Evolutionary conservation across 371 early-diverging fungal genomes (phyloP).

Genomic region (Circinella minor): DNA sequence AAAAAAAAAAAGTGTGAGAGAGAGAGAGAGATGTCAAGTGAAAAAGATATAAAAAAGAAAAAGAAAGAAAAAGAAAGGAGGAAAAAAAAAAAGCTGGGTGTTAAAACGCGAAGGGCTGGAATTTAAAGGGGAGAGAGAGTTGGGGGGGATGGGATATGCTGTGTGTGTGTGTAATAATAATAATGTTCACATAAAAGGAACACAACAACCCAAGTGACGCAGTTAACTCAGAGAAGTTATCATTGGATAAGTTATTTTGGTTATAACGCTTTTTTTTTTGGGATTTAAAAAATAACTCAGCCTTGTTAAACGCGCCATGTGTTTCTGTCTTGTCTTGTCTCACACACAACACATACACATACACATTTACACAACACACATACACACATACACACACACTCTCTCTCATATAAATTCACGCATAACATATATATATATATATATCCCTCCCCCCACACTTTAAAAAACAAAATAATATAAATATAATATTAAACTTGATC

Average conservation of each 20-base stretch:
- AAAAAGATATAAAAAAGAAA: not conserved
- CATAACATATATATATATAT: no score
- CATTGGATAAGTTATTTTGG: conserved; percentile 15
- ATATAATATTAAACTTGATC: no score
- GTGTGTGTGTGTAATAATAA: no score
- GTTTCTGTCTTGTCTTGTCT: not conserved
- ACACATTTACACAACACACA: no score
- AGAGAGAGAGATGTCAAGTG: conserved; percentile 18
- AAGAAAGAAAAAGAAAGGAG: conserved; percentile 25
- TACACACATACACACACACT: no score
- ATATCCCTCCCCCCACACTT: no score
- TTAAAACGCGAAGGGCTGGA: conserved; percentile 23
- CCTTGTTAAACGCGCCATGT: not conserved
- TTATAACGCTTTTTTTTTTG: not conserved
- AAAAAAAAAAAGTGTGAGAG: not conserved
- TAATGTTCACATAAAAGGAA: no score
- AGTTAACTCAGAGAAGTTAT: conserved; percentile 10
- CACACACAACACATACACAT: no score
- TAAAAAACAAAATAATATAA: no score
- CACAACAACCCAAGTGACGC: conserved; percentile 10
- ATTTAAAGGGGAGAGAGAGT: conserved; percentile 15
- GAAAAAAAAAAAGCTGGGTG: conserved; percentile 23
- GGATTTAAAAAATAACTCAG: conserved; percentile 15
- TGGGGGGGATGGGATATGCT: no score
- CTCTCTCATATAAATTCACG: no score